phyloP scores from a whole-genome alignment of 2,329 filamentous ascomycete species.

The Hymenoscyphus infarciens region DNA sequence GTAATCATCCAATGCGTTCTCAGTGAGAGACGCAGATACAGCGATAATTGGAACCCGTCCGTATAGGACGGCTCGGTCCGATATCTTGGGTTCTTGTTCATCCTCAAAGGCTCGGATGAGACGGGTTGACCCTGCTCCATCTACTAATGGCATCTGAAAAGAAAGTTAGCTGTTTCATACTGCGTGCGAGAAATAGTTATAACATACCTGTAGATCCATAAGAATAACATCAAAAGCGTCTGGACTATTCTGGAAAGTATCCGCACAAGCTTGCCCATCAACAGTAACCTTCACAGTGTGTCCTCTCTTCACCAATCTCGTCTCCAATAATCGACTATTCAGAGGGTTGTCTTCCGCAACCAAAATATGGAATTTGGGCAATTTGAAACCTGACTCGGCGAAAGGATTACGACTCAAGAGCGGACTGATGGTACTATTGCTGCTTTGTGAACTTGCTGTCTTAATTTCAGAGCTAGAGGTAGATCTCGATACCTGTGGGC shows the following conservation, averaged over 20 bases:
- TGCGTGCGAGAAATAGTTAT: not conserved
- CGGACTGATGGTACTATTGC: conserved; percentile 2
- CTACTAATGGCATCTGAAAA: conserved; percentile 23
- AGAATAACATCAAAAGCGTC: conserved; percentile 23
- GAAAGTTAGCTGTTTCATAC: not conserved
- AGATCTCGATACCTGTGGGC: not conserved
- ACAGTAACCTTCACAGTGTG: conserved; percentile 68
- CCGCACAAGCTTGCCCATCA: conserved; percentile 72
- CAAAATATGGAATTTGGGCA: conserved; percentile 46
- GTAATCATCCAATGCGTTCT: conserved; percentile 16
- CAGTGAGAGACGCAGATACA: conserved; percentile 24
- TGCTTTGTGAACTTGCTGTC: not conserved
- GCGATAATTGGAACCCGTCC: conserved; percentile 24
- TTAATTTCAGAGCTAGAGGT: not conserved
- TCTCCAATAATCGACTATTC: conserved; percentile 74
- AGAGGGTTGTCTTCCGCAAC: conserved; percentile 79
- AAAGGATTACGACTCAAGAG: conserved; percentile 12
- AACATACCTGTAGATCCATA: conserved; percentile 24
- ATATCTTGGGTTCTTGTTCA: conserved; percentile 6
- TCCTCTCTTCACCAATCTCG: conserved; percentile 70
- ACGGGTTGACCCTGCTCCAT: conserved; percentile 19
- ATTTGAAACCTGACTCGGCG: not conserved
- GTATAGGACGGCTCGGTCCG: conserved; percentile 5
- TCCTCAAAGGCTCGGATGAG: conserved; percentile 22
- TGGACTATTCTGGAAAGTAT: conserved; percentile 59